Base-by-base conservation (phyloP, 257 asterid genomes). In the Scutellaria barbata region DNA sequence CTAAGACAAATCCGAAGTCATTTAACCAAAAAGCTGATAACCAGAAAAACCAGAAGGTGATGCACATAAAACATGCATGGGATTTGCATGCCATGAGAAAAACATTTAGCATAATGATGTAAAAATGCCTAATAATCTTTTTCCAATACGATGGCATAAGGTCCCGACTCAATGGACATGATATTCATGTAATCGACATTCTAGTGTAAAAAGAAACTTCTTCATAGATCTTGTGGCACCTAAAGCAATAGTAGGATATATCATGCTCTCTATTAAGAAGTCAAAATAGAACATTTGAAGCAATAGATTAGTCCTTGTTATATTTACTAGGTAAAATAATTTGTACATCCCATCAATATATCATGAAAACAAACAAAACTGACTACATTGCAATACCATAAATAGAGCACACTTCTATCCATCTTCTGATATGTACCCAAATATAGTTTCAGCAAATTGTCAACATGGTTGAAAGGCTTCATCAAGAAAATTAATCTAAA, bases 1-100 rank as follows among this genome's bases (percentile, higher is more conserved):
- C 4, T 10, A 52, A 43, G 51, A 56, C 47, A 58, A 82, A 73
- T 11, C 39, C 17, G 22, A 42, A 66, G 59, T 6, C 47, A 40
- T 22, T 22, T 45, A 67, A 57, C 39, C 17, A 25, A 55, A 59
- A 60, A 9, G 11, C 14, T 16, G 42, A 48, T 33, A 25, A 41
- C 18, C 48, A 61, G 33, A 77, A 9, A 11, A 63, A 52, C 17
- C 25, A 17, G 35, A 56, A 46, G 47, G 42, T 35, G 57, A 41
- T 39, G 48, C 55, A 48, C 0, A 18, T n/a, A 25, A 18, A 65
- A 43, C 54, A 54, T 46, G 22, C 16, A 63, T 3, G 60, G 53
- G 43, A 22, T 62, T 41, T 42, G 52, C 59, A 59, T 16, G 51
- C 30, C 63, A 40, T 1, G 46, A 13, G 17, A 53, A 52, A 68